Conservation (phyloP, 129 eudicot genomes). For the Tanacetum coccineum region DNA sequence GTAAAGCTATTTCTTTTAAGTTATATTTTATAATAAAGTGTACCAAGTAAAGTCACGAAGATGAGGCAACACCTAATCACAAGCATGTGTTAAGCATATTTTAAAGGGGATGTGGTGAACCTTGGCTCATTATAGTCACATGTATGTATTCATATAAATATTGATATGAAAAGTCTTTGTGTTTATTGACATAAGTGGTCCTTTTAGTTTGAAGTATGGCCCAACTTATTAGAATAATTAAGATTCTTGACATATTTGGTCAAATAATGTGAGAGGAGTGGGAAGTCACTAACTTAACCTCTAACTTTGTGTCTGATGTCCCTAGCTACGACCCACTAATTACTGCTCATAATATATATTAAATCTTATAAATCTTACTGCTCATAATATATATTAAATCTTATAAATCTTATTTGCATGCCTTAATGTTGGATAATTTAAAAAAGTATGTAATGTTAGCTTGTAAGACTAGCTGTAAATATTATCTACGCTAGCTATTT, state of each 20-base stretch:
- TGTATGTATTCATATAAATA: constrained; percentile 22
- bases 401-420: background rate
- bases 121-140: constrained; percentile 31
- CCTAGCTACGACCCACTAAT: background rate
- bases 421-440: constrained; percentile 9
- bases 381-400: no score
- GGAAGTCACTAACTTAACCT: constrained; percentile 8
- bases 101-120: constrained; percentile 27
- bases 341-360: constrained; percentile 1
- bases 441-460: background rate
- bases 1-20: constrained; percentile 28
- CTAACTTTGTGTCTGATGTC: constrained; percentile 4
- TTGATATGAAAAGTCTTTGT: constrained; percentile 9
- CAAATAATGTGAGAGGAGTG: constrained; percentile 21
- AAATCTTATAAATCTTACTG: no score
- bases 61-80: constrained; percentile 31
- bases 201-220: constrained; percentile 33
- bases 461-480: background rate
- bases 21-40: constrained; percentile 20
- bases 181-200: constrained; percentile 22
- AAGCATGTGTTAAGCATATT: constrained; percentile 37
- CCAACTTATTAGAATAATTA: constrained; percentile 17
- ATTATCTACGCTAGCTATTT: background rate
- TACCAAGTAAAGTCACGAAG: constrained; percentile 18
- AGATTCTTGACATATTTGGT: constrained; percentile 11